Evolutionary conservation across 176 grass and related monocot genomes (phyloP), one percentile per base, ranked within the genome.

Genomic region (Rhipidocladum racemiflorum): DNA sequence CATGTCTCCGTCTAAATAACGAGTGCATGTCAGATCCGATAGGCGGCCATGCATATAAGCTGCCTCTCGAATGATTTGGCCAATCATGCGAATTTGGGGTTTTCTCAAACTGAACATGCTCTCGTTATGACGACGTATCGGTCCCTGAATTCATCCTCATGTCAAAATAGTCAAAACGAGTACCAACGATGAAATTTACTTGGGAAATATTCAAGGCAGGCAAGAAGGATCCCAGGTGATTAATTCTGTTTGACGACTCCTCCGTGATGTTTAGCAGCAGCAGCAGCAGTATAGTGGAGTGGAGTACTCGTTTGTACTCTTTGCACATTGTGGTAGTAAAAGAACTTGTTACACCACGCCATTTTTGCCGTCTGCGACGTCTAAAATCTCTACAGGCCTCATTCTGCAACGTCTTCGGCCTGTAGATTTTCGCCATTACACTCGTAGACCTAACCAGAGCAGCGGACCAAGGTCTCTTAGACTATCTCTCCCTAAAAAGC

Each of bases 91-190:
- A 9, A 3, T 25, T 9, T 46, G 5, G 17, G 8, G 14, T 46
- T 56, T 57, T 16, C 75, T 12, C 10, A 44, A 12, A 1, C 14
- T 20, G 38, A 48, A 42, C 21, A 25, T 38, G 40, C 51, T 15
- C 45, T 65, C 44, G 34, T 44, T 21, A 14, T 5, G 16, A 25
- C 17, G 34, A 4, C 16, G 13, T 20, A 40, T 50, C 61, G 28
- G 38, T 13, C 54, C 29, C 23, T 70, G 56, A n/a, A 50, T 85
- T 83, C 40, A 14, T 42, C 30, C 66, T 17, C 57, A 7, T 20
- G 57, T 43, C 57, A 54, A 55, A 7, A 72, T 74, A 8, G 60
- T 68, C 71, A 68, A 84, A 84, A 61, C 24, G 1, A 40, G 56
- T 83, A 72, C 40, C 7, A 20, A 3, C 27, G 13, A 1, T 72